phyloP scores from a whole-genome alignment of 2,329 filamentous ascomycete species.

The Neonectria sp. region DNA sequence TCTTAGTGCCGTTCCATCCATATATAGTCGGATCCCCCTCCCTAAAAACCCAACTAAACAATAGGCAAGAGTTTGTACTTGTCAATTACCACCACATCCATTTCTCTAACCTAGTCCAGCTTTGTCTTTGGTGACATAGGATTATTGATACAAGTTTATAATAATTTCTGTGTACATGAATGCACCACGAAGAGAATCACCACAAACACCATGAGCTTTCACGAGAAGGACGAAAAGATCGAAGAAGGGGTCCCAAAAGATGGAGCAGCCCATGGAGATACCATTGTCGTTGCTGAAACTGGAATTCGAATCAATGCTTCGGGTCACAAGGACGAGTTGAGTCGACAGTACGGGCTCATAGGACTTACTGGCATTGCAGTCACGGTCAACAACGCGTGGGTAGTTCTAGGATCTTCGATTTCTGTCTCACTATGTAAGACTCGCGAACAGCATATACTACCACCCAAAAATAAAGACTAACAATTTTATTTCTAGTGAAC shows the following conservation, averaged over 20 bases:
- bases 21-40: constrained; percentile 12
- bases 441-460: not conserved
- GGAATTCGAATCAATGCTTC: constrained; percentile 35
- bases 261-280: constrained; percentile 25
- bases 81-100: not conserved
- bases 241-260: constrained; percentile 25
- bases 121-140: not conserved
- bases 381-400: constrained; percentile 48
- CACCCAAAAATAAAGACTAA: constrained; percentile 3
- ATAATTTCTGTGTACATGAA: not conserved
- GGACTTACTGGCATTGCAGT: constrained; percentile 46
- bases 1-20: not conserved
- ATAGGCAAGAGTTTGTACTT: not conserved
- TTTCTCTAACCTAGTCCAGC: not conserved
- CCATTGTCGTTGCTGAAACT: constrained; percentile 28
- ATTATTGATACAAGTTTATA: not conserved
- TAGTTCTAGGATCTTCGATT: constrained; percentile 44
- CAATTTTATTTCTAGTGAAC: constrained; percentile 30
- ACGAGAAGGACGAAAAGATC: constrained; percentile 26
- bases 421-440: constrained; percentile 41
- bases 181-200: not conserved
- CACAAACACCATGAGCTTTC: not conserved
- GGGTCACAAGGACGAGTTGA: constrained; percentile 42
- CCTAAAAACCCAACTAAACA: not conserved
- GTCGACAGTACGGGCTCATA: constrained; percentile 43